Base-by-base conservation (phyloP, 2,329 filamentous ascomycete species). In the Aspergillus sp. region DNA sequence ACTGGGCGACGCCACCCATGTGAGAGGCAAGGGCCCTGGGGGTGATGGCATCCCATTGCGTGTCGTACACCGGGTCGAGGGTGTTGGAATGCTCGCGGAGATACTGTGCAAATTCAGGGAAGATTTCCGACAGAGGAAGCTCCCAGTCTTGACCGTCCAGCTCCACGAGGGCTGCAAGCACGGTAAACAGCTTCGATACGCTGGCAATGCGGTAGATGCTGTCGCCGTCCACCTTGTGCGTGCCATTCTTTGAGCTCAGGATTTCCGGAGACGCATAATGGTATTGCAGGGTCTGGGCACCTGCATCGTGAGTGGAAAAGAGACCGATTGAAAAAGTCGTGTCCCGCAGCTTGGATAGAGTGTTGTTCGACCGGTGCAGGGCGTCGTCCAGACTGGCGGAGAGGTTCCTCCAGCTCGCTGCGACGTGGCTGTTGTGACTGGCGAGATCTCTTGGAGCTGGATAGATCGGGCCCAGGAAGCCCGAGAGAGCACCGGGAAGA, bases 21-120 rank as follows among this genome's bases (percentile, higher is more conserved):
- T 83, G 80, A 3, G 71, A 74, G 1, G 78, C 77, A 8, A 83
- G 65, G 18, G 78, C 72, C 4, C 72, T 73, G 5, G 81, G 66
- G 0, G 80, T 83, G 32, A 83, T 68, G 9, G 79, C 75, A 36
- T 81, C 73, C 80, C 80, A 83, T 42, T 74, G 66, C 2, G 79
- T 66, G 1, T 70, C 66, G 22, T 68, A 65, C 7, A 78, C 65
- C 4, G 63, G 62, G 45, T 75, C 69, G 6, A 65, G 51, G 43
- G 64, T 5, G 51, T 62, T 43, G 62, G 59, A 39, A 56, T 66
- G 42, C 9, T 58, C 56, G 11, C 52, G 30, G 32, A 62, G 42
- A 76, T 63, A 59, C 5, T 66, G 52, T 4, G 64, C 59, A 7
- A 76, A 61, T 48, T 76, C 71, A 0, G 80, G 78, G 5, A 82